Evolutionary conservation across 129 eudicot species (phyloP).

Genomic region (Arctium minus): DNA sequence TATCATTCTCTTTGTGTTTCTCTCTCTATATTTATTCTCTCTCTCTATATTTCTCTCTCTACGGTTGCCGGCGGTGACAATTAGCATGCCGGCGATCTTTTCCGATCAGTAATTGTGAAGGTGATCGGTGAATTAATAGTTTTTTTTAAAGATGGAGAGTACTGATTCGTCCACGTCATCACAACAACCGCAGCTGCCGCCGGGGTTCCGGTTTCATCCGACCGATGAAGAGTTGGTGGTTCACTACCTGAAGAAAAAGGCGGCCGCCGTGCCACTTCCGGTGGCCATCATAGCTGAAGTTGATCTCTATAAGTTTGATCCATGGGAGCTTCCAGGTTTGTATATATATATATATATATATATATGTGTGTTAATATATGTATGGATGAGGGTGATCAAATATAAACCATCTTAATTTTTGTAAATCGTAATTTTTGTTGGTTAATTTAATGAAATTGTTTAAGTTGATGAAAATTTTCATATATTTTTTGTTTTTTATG

Average conservation of each 20-base stretch:
- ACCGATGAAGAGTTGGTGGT: constrained; percentile 92
- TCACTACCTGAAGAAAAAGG: constrained; percentile 75
- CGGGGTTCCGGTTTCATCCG: constrained; percentile 92
- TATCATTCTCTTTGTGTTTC: neutral
- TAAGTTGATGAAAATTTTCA: too few species aligned
- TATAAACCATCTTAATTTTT: too few species aligned
- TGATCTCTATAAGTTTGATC: constrained; percentile 84
- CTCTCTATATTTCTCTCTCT: neutral
- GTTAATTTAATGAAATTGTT: too few species aligned
- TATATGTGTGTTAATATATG: neutral
- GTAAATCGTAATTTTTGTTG: too few species aligned
- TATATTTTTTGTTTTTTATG: too few species aligned
- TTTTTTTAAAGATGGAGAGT: constrained; percentile 47
- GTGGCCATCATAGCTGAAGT: constrained; percentile 77
- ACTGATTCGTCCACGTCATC: constrained; percentile 55
- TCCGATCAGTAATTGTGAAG: constrained; percentile 1
- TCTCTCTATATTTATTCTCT: neutral
- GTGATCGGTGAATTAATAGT: neutral
- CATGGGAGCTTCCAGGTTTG: constrained; percentile 93
- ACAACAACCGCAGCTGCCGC: constrained; percentile 86
- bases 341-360: neutral
- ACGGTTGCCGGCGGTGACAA: neutral
- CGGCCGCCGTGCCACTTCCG: constrained; percentile 61
- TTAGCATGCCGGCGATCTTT: constrained; percentile 7
- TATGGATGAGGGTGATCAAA: too few species aligned